Evolutionary conservation across 495 filamentous ascomycete genomes (phyloP).

Genomic region (Podospora bellae-mahoneyi): DNA sequence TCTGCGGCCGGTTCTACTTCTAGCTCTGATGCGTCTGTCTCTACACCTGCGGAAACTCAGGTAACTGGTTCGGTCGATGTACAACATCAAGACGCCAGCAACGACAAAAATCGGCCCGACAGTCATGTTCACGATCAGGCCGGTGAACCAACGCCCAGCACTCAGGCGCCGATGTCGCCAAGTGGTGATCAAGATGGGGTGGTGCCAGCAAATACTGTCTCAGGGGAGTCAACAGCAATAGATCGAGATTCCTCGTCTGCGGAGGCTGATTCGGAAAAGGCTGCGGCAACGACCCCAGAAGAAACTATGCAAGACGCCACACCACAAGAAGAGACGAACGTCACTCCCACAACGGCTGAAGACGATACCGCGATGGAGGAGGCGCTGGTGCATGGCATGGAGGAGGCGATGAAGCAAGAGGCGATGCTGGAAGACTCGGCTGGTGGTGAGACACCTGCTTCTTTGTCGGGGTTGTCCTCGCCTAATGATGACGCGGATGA

Average conservation of each 20-base stretch:
- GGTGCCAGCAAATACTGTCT: background rate
- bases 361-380: background rate
- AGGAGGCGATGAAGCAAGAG: background rate
- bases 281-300: background rate
- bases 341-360: background rate
- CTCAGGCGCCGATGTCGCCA: background rate
- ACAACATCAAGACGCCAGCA: background rate
- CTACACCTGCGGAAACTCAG: background rate
- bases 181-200: background rate
- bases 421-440: background rate
- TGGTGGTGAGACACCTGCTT: background rate
- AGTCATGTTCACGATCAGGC: background rate
- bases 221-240: background rate
- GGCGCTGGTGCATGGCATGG: background rate
- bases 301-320: background rate
- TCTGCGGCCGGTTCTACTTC: background rate
- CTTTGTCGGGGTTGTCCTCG: background rate
- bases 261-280: background rate
- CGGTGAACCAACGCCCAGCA: background rate
- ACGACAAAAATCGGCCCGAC: background rate
- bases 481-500: background rate
- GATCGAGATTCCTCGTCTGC: background rate
- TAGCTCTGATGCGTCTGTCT: background rate
- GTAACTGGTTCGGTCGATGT: background rate
- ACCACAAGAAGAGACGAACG: background rate